Base-by-base conservation (phyloP, 176 grass and related monocot species). In the Triticum urartu region DNA sequence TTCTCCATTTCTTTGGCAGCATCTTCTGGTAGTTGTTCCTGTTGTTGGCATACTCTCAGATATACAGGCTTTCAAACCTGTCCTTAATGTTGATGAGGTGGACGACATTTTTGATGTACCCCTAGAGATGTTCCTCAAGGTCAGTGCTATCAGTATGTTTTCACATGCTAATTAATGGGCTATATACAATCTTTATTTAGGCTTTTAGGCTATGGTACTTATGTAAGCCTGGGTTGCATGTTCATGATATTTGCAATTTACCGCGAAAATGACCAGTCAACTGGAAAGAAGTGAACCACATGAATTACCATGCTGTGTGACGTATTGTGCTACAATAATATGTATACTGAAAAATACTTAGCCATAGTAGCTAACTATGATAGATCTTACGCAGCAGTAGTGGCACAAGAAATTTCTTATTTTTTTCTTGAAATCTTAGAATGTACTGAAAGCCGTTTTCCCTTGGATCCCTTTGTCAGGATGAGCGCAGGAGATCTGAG, bases 51-150 rank as follows among this genome's bases (percentile, higher is more conserved):
- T 95, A 87, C 86, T 92, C n/a, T 82, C 80, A 59, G 86, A 92
- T 69, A 83, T 75, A 47, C 7, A 95, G 14, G 76, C 61, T 7
- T 95, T 95, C 86, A 84, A 91, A 80, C 86, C 86, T 47, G 78
- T 71, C 52, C 63, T 84, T 75, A 92, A 92, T 72, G 77, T 26
- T 66, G 80, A 52, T 75, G 93, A 92, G 81, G 91, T 95, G 77
- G 90, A 92, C 1, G 56, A 70, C 72, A 83, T 92, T 81, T 92
- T 92, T 28, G 81, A 95, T 82, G 93, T 90, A 52, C 91, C 91
- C 14, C 40, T 91, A 79, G 86, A 92, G 78, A 95, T 95, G 93
- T 92, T 95, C 77, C 93, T 95, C 66, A 91, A 95, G 90, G 93
- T 91, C 62, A 61, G 52, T 83, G 64, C 4, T n/a, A 63, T 63